A percentile compares a stretch with the other conserved stretches of the same genome.
phyloP scores from a whole-genome alignment of 345 rosid genomes.

The Fremontodendron californicum region DNA sequence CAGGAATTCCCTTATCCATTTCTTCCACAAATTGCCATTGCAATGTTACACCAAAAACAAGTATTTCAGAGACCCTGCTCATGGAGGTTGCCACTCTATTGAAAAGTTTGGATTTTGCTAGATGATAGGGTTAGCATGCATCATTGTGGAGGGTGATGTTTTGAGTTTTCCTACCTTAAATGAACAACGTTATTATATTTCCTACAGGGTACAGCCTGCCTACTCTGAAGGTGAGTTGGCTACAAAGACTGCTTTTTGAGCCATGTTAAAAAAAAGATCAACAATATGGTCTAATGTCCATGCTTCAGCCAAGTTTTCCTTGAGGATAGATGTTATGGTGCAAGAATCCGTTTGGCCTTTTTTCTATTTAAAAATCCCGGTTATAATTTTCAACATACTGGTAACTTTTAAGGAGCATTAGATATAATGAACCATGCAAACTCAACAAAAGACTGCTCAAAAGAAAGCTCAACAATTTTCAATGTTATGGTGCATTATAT shows the following conservation, averaged over 20 bases:
- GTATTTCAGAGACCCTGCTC: not conserved
- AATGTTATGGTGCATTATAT: not conserved
- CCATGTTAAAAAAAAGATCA: not conserved
- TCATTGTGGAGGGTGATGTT: not conserved
- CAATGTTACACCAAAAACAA: not conserved
- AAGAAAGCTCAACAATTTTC: not conserved
- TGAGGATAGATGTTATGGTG: not conserved
- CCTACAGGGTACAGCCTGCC: not conserved
- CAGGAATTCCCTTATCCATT: not conserved
- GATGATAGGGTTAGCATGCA: not conserved
- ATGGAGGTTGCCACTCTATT: not conserved
- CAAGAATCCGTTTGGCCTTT: not conserved
- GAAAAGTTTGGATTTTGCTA: not conserved
- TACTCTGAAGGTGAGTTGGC: not conserved
- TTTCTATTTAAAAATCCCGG: not conserved
- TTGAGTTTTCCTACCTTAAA: not conserved
- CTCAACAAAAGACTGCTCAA: not conserved
- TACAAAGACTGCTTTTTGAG: constrained; percentile 3
- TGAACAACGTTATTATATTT: not conserved
- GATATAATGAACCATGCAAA: not conserved
- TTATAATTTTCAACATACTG: not conserved
- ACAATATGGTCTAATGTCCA: not conserved
- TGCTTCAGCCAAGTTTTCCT: not conserved
- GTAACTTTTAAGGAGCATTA: not conserved
- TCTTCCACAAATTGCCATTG: constrained; percentile 4